Base-by-base conservation (phyloP, 305 asterid species). In the Ruellia speciosa region DNA sequence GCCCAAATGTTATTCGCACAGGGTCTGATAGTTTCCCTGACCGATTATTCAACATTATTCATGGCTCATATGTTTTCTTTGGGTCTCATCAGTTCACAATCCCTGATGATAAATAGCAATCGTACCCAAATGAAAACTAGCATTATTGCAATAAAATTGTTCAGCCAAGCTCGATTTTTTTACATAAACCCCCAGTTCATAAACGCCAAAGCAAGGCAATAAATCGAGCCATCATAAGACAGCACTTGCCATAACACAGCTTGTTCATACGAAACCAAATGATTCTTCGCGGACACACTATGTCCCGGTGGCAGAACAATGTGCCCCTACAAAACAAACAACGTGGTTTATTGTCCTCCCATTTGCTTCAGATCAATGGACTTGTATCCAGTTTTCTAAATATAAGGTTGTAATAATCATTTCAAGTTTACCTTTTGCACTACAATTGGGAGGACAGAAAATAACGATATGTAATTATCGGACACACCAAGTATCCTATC, bases 311-410 rank as follows among this genome's bases (percentile, higher is more conserved):
- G 69, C 28, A 65, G 19, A 65, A 50, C 49, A 49, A 19, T 19
- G 49, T 65, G 56, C 24, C 69, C 64, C 69, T 65, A 57, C 57
- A 35, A 55, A 48, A 12, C 16, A 12, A 15, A 6, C n/a, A 18
- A 16, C 2, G 20, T 24, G 31, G 4, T 24, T 24, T 24, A 24
- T 24, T 24, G 31, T 24, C 31, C 31, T 40, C 18, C 7, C 13
- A 6, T 4, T 19, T 43, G 15, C 18, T 11, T 3, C 14, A n/a
- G 31, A 24, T 24, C 31, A 24, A 24, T 24, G 31, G 31, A 24
- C 31, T 24, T 24, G n/a, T 4, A 4, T 4, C 4, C 3, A 24
- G 4, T 24, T 24, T 24, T 24, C 31, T 24, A 61, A 3, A 41
- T 62, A 2, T 20, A 43, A 43, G 45, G 41, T 35, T 13, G 12